A percentile compares a stretch with the other conserved stretches of the same genome.
phyloP scores from a whole-genome alignment of 768 basidiomycete genomes.

The Leccinum barrowsii region DNA sequence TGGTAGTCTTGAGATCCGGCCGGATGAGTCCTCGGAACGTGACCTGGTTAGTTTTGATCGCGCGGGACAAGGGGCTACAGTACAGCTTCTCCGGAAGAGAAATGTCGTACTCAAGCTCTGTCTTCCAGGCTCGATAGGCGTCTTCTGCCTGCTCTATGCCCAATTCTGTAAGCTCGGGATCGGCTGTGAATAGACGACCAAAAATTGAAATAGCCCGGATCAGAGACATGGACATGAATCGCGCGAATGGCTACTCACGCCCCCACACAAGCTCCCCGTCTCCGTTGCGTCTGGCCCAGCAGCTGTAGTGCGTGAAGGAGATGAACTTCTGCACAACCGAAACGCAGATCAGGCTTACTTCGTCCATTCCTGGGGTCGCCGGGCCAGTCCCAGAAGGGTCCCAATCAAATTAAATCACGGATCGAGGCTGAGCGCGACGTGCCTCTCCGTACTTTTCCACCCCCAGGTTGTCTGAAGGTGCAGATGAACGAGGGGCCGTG shows the following conservation, averaged over 20 bases:
- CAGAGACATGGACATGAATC: neutral
- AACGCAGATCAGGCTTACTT: constrained; percentile 37
- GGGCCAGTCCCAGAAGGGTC: neutral
- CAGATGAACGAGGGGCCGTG: constrained; percentile 48
- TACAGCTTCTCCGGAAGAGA: constrained; percentile 56
- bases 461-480: constrained; percentile 64
- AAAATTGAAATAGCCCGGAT: neutral
- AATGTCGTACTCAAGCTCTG: constrained; percentile 39
- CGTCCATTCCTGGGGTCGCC: constrained; percentile 47
- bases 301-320: constrained; percentile 16
- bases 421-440: constrained; percentile 5
- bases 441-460: constrained; percentile 59
- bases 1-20: constrained; percentile 32
- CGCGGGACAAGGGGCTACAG: constrained; percentile 60
- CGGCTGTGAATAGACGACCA: constrained; percentile 39
- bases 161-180: constrained; percentile 57
- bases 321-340: neutral
- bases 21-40: constrained; percentile 46
- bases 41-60: constrained; percentile 52
- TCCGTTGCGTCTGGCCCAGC: constrained; percentile 59
- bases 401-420: neutral
- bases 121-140: constrained; percentile 45
- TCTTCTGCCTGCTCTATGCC: constrained; percentile 54
- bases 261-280: constrained; percentile 75
- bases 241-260: constrained; percentile 44